These are phyloP conservation scores for Penicillium verhagenii DNA, from an alignment of 495 filamentous ascomycete species.

Conservation along the genomic window DNA sequence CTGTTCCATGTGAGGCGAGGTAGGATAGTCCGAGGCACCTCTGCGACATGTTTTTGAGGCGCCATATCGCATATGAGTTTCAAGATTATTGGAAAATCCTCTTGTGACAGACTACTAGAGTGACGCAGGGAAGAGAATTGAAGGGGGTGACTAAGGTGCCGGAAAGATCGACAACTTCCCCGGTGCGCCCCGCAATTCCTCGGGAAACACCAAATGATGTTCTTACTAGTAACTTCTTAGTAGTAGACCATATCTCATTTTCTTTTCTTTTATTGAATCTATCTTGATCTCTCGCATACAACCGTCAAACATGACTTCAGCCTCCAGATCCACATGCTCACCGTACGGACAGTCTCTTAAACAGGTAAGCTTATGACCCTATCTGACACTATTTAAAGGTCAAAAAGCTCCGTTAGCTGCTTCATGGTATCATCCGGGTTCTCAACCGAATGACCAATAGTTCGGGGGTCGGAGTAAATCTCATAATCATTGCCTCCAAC, in stretches of 20 bases:
- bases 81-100: not conserved
- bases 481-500: constrained; percentile 93
- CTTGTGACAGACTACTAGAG: not conserved
- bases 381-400: constrained; percentile 58
- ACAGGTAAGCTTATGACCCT: too few species aligned
- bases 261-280: too few species aligned
- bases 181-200: constrained; percentile 8
- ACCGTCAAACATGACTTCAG: too few species aligned
- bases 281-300: too few species aligned
- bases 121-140: constrained; percentile 17
- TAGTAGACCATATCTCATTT: too few species aligned
- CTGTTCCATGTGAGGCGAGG: constrained; percentile 48
- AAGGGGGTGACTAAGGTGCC: constrained; percentile 21
- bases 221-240: too few species aligned
- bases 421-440: constrained; percentile 77
- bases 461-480: constrained; percentile 79
- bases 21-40: constrained; percentile 42
- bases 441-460: constrained; percentile 78
- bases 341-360: too few species aligned
- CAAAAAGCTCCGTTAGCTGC: constrained; percentile 76
- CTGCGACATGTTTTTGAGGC: constrained; percentile 36
- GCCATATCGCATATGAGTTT: constrained; percentile 25
- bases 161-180: constrained; percentile 22
- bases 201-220: constrained; percentile 17
- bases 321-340: too few species aligned